Evolutionary conservation across 202 grass and related monocot genomes (phyloP).

Genomic region (Musa balbisiana): DNA sequence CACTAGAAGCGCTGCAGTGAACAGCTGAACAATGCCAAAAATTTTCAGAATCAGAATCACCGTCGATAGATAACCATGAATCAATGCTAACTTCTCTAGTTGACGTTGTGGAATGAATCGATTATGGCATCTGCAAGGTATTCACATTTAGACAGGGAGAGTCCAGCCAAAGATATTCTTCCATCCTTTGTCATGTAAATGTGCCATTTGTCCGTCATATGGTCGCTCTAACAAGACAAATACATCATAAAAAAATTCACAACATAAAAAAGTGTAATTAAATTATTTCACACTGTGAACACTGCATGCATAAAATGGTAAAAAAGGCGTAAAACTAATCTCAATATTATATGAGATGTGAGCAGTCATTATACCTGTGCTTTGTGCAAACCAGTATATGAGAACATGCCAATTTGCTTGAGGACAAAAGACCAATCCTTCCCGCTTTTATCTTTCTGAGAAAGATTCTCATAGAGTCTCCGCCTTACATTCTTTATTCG

Average conservation of each 20-base stretch:
- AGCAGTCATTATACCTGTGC: slow-evolving; percentile 39
- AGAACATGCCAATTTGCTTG: slow-evolving; percentile 96
- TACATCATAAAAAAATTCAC: background rate
- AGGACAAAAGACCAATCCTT: slow-evolving; percentile 98
- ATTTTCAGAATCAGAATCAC: background rate
- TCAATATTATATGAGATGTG: background rate
- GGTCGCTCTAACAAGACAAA: slow-evolving; percentile 43
- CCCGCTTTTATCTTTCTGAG: slow-evolving; percentile 61
- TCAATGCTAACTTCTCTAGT: slow-evolving; percentile 24
- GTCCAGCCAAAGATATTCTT: slow-evolving; percentile 75
- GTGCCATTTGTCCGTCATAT: slow-evolving; percentile 91
- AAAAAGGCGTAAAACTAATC: background rate
- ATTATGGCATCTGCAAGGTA: slow-evolving; percentile 65
- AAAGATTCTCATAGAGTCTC: slow-evolving; percentile 64
- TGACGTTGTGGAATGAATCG: slow-evolving; percentile 81
- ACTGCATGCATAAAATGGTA: background rate
- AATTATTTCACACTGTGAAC: no score
- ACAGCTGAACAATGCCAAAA: background rate
- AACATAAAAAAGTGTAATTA: background rate
- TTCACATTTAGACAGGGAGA: slow-evolving; percentile 26
- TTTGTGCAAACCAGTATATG: slow-evolving; percentile 86
- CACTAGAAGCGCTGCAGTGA: background rate
- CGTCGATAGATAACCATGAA: background rate
- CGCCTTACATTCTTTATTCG: slow-evolving; percentile 89
- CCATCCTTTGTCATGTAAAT: slow-evolving; percentile 98